Percentiles rank a stretch among this genome's conserved stretches.
phyloP scores from a whole-genome alignment of 2,329 filamentous ascomycete species.

The Aspergillus vadensis region DNA sequence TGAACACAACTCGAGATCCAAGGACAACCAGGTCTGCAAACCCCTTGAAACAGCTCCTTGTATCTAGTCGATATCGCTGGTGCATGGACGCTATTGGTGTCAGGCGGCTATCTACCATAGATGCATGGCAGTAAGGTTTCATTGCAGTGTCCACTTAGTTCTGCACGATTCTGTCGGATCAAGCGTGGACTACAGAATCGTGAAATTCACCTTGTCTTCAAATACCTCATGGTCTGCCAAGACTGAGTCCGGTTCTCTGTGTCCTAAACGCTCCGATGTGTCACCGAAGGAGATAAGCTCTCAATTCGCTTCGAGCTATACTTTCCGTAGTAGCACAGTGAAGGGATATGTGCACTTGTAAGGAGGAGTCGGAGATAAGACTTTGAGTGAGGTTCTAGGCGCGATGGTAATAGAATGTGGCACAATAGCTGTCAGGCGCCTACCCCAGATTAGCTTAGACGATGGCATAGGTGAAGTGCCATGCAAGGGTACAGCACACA shows the following conservation, averaged over 20 bases:
- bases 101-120: background rate
- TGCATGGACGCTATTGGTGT: background rate
- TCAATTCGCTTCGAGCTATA: background rate
- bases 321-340: background rate
- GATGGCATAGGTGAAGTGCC: background rate
- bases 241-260: background rate
- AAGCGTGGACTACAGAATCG: background rate
- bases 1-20: background rate
- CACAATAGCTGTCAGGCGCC: slow-evolving; percentile 6
- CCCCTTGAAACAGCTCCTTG: background rate
- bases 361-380: background rate
- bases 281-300: background rate
- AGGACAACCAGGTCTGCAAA: background rate
- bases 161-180: background rate
- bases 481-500: slow-evolving; percentile 2
- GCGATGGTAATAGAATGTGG: background rate
- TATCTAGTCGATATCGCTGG: background rate
- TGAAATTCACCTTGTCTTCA: background rate
- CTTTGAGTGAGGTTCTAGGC: background rate
- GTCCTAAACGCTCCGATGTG: background rate
- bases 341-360: slow-evolving; percentile 5
- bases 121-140: slow-evolving; percentile 4
- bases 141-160: slow-evolving; percentile 1
- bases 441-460: slow-evolving; percentile 8
- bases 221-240: background rate